Conservation (phyloP, 2,329 filamentous ascomycete species). For the Venturia nashicola region DNA sequence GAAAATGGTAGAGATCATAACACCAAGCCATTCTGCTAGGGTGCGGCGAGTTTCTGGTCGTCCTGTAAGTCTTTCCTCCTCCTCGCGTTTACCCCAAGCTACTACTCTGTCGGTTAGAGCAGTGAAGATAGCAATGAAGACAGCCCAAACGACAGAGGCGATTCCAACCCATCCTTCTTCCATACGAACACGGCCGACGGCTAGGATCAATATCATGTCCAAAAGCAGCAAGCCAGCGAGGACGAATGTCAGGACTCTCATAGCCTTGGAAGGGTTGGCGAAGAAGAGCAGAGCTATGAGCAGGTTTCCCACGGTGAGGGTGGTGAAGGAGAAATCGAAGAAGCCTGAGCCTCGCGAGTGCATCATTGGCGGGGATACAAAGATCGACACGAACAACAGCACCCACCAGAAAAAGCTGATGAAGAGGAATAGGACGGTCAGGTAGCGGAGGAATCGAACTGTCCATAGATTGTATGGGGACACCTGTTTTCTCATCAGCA, state of each 20-base stretch:
- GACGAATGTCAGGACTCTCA: conserved; percentile 59
- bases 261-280: conserved; percentile 64
- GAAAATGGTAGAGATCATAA: conserved; percentile 61
- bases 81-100: conserved; percentile 81
- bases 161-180: conserved; percentile 93
- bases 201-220: conserved; percentile 67
- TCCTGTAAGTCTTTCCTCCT: conserved; percentile 85
- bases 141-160: conserved; percentile 69
- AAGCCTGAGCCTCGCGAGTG: conserved; percentile 85
- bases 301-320: conserved; percentile 63
- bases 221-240: conserved; percentile 56
- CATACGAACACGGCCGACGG: conserved; percentile 59
- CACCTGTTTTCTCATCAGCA: conserved; percentile 31
- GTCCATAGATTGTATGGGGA: conserved; percentile 93
- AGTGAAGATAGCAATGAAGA: conserved; percentile 68
- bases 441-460: conserved; percentile 65
- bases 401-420: conserved; percentile 88
- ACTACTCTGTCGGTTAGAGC: conserved; percentile 71
- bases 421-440: conserved; percentile 64
- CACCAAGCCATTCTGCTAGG: conserved; percentile 70
- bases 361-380: conserved; percentile 80
- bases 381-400: conserved; percentile 74
- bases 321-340: conserved; percentile 75
- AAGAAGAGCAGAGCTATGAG: conserved; percentile 78
- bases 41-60: conserved; percentile 75